These are phyloP conservation scores for Fusarium brachygibbosum DNA, from an alignment of 2,329 filamentous ascomycete genomes.

Conservation along the genomic window DNA sequence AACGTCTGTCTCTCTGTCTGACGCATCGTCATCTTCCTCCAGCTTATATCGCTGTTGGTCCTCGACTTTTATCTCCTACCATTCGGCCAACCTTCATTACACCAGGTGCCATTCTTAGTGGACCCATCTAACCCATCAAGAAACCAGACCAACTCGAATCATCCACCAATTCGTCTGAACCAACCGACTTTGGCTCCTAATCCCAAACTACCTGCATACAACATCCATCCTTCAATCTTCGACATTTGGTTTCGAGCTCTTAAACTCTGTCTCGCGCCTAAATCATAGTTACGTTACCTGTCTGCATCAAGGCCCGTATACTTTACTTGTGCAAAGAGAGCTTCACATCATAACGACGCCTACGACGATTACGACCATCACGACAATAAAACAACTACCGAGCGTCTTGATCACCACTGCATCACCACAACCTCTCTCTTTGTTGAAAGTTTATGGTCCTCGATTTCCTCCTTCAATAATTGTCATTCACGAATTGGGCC, in stretches of 20 bases:
- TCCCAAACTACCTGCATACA: conserved; percentile 10
- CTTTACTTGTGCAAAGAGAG: conserved; percentile 7
- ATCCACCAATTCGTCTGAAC: conserved; percentile 30
- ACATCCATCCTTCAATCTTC: conserved; percentile 5
- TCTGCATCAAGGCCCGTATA: not conserved
- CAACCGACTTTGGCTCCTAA: conserved; percentile 33
- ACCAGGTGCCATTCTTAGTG: conserved; percentile 36
- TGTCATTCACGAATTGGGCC: conserved; percentile 25
- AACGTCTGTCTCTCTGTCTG: not conserved
- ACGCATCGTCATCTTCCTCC: not conserved
- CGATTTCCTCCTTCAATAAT: conserved; percentile 20
- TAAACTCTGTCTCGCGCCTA: conserved; percentile 21
- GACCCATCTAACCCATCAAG: conserved; percentile 32
- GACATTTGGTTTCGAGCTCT: conserved; percentile 10
- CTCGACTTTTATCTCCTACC: conserved; percentile 4
- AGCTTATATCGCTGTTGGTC: conserved; percentile 19
- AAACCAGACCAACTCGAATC: conserved; percentile 30
- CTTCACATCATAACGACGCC: conserved; percentile 37
- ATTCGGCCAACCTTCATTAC: conserved; percentile 9
- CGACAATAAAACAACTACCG: conserved; percentile 35
- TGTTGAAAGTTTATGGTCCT: conserved; percentile 18
- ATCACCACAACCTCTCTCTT: conserved; percentile 1
- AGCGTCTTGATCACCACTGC: conserved; percentile 21
- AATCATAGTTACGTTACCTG: not conserved
- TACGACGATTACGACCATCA: conserved; percentile 42